phyloP scores from a whole-genome alignment of 257 asterid genomes.

The Galeopsis tetrahit region DNA sequence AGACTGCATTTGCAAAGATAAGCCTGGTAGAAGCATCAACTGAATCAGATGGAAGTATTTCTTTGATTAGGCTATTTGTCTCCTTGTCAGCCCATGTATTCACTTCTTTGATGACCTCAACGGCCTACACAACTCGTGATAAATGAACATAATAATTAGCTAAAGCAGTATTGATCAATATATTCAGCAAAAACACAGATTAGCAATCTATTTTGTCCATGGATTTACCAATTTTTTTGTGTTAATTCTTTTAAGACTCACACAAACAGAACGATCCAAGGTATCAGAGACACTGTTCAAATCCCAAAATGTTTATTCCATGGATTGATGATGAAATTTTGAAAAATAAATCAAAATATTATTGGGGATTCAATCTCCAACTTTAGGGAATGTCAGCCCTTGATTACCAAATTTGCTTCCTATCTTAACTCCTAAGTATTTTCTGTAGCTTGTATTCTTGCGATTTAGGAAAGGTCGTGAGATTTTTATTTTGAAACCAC shows the following conservation, averaged over 20 bases:
- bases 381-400: not conserved
- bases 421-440: not conserved
- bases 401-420: not conserved
- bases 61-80: constrained; percentile 36
- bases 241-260: not conserved
- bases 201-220: not conserved
- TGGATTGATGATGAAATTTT: not conserved
- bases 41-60: constrained; percentile 4
- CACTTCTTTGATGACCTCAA: constrained; percentile 44
- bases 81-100: constrained; percentile 58
- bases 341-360: not conserved
- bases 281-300: not conserved
- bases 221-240: not conserved
- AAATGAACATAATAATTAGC: constrained; percentile 12
- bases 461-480: constrained; percentile 34
- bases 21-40: constrained; percentile 43
- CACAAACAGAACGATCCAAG: not conserved
- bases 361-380: not conserved
- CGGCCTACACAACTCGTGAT: constrained; percentile 40
- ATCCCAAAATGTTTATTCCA: not conserved
- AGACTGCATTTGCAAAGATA: constrained; percentile 54
- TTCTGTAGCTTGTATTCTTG: too few species aligned
- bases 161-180: not conserved
- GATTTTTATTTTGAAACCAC: constrained; percentile 9
- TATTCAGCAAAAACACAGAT: not conserved